Base-by-base conservation (phyloP, 176 grass and related monocot species). In the Urochloa ruziziensis region DNA sequence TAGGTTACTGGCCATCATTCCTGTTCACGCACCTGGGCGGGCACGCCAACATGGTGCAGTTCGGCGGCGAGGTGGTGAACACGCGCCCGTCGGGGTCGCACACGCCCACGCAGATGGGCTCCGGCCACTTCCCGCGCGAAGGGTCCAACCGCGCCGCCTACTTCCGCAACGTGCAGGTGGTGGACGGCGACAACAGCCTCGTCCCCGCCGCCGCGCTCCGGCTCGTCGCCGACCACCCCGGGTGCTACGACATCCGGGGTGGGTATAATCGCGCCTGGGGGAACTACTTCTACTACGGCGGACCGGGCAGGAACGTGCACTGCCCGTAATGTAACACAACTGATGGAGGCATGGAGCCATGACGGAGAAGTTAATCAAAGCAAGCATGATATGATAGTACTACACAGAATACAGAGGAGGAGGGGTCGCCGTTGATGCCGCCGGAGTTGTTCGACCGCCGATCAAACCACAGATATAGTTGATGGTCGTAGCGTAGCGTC, bases 31-130 rank as follows among this genome's bases (percentile, higher is more conserved):
- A 94, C 89, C 78, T 97, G 19, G 84, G 70, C 8, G 59, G 62
- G 33, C 94, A 88, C 74, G 94, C 91, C 58, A 90, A 91, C 91
- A 94, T 97, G 94, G 91, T 97, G 77, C 94, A 97, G 80, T 97
- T 90, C 80, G 94, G 94, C 60, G 94, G 94, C 72, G 94, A 97
- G 90, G 89, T 97, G 17, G 89, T 97, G 10, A 91, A 97, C 84
- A 54, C 87, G 13, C 79, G 73, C 0, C 78, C 89, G 1, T 70
- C 85, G 2, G 89, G 94, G 1, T 89, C 84, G 37, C 94, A 97
- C 87, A 91, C 94, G 9, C 74, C 89, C 3, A 97, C 94, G 49
- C 89, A 94, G 82, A 97, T 97, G 94, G 94, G 94, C 2, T 94
- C 91, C 39, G 94, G 94, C 0, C 94, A 74, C 53, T 97, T 97